A percentile compares a stretch with the other conserved stretches of the same genome.
phyloP scores from a whole-genome alignment of 208 protist species.

The Trypanosoma boissoni region DNA sequence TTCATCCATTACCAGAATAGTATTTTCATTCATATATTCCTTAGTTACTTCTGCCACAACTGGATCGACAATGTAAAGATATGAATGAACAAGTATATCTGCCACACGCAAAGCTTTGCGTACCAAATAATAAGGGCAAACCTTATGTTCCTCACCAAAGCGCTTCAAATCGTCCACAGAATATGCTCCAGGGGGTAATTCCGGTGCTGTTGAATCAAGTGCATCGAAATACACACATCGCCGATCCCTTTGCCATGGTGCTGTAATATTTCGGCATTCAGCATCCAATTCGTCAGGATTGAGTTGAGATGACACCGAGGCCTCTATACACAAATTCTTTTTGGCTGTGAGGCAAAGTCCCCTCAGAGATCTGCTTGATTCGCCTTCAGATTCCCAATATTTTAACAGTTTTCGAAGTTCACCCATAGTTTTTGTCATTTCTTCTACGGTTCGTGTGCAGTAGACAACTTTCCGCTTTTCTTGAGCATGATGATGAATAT shows the following conservation, averaged over 20 bases:
- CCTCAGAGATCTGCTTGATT: constrained; percentile 49
- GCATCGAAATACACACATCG: constrained; percentile 84
- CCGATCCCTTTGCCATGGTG: constrained; percentile 84
- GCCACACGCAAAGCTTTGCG: constrained; percentile 86
- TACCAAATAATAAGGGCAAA: constrained; percentile 96
- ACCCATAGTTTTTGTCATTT: constrained; percentile 98
- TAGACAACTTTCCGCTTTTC: constrained; percentile 98
- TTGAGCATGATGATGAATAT: constrained; percentile 89
- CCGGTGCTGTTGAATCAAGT: constrained; percentile 46
- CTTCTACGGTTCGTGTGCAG: constrained; percentile 98
- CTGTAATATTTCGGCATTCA: constrained; percentile 92
- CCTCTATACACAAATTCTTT: constrained; percentile 97
- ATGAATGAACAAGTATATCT: constrained; percentile 98
- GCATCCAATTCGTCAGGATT: constrained; percentile 92
- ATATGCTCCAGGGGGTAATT: constrained; percentile 95
- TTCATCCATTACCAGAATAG: constrained; percentile 99
- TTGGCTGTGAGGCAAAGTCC: constrained; percentile 88
- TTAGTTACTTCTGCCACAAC: constrained; percentile 95
- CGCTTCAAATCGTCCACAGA: constrained; percentile 94
- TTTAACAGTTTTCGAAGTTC: constrained; percentile 90
- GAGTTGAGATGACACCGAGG: constrained; percentile 54
- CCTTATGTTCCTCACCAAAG: constrained; percentile 84
- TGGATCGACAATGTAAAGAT: constrained; percentile 98
- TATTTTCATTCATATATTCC: constrained; percentile 91
- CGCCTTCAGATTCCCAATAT: constrained; percentile 64